Evolutionary conservation across 164 flowering plant species (phyloP).

Genomic region (Nymphaea thermarum): DNA sequence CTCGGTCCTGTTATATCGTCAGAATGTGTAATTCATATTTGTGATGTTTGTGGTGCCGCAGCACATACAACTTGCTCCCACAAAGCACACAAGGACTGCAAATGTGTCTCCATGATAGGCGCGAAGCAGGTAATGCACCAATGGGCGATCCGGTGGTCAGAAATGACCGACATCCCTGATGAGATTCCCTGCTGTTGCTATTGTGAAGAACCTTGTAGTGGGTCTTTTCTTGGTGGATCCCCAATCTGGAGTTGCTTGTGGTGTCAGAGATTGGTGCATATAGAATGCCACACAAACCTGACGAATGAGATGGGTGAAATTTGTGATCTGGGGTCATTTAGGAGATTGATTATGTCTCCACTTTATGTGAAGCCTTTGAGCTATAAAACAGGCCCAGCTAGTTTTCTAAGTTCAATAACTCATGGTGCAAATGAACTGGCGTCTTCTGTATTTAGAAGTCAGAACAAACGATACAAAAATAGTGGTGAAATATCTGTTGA

Average conservation of each 20-base stretch:
- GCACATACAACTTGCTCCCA: slow-evolving; percentile 74
- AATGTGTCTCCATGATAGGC: slow-evolving; percentile 81
- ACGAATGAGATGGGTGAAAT: slow-evolving; percentile 71
- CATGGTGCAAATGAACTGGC: slow-evolving; percentile 97
- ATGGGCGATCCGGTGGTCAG: slow-evolving; percentile 92
- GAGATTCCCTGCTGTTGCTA: slow-evolving; percentile 71
- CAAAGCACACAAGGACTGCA: slow-evolving; percentile 81
- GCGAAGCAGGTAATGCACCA: slow-evolving; percentile 69
- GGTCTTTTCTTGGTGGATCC: slow-evolving; percentile 86
- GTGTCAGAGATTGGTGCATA: slow-evolving; percentile 96
- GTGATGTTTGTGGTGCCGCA: slow-evolving; percentile 74
- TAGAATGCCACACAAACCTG: slow-evolving; percentile 73
- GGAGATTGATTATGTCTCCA: slow-evolving; percentile 81
- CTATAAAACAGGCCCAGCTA: slow-evolving; percentile 27
- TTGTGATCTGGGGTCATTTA: slow-evolving; percentile 88
- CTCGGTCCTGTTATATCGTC: slow-evolving; percentile 65
- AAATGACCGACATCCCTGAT: slow-evolving; percentile 65
- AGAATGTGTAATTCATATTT: slow-evolving; percentile 57
- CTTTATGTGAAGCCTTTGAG: slow-evolving; percentile 63
- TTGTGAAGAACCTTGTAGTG: slow-evolving; percentile 93
- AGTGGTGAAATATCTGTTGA: slow-evolving; percentile 51
- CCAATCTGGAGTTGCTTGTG: slow-evolving; percentile 99
- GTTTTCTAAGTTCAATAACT: slow-evolving; percentile 79
- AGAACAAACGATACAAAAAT: slow-evolving; percentile 64
- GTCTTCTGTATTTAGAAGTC: slow-evolving; percentile 66